Evolutionary conservation across 805 yeast species (phyloP).

Genomic region (Lipomyces orientalis): DNA sequence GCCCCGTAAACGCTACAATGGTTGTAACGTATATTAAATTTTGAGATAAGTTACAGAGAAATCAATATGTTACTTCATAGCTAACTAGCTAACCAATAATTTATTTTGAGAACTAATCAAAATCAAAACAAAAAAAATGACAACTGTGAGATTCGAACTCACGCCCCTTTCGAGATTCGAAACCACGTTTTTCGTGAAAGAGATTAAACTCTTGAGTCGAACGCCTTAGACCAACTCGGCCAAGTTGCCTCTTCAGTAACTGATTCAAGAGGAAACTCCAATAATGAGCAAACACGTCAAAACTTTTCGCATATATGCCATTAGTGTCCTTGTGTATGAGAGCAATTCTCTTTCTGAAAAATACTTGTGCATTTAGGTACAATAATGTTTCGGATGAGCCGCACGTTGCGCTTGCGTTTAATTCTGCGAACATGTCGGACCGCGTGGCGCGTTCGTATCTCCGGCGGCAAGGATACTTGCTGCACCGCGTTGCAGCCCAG

Average conservation of each 20-base stretch:
- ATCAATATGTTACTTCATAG: background rate
- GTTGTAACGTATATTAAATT: slow-evolving; percentile 4
- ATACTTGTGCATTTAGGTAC: too few relatives aligned
- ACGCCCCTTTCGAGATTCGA: slow-evolving; percentile 40
- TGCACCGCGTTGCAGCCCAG: background rate
- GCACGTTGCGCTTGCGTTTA: background rate
- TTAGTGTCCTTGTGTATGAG: background rate
- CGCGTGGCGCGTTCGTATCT: background rate
- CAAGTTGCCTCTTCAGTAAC: slow-evolving; percentile 34
- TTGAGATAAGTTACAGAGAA: background rate
- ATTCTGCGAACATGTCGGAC: background rate
- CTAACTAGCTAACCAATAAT: background rate
- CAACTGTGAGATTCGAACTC: slow-evolving; percentile 39
- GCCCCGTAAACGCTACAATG: background rate
- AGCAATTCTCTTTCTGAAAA: background rate
- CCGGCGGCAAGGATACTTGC: background rate
- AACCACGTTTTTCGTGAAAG: slow-evolving; percentile 36
- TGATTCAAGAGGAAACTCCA: too few relatives aligned
- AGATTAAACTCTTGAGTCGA: slow-evolving; percentile 36
- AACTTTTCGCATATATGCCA: background rate
- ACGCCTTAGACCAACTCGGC: slow-evolving; percentile 40
- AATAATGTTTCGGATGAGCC: background rate
- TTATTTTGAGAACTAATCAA: background rate
- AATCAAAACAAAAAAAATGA: slow-evolving; percentile 25
- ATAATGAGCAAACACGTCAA: too few relatives aligned